Conservation (phyloP, 495 filamentous ascomycete genomes). For the Neurospora discreta region DNA sequence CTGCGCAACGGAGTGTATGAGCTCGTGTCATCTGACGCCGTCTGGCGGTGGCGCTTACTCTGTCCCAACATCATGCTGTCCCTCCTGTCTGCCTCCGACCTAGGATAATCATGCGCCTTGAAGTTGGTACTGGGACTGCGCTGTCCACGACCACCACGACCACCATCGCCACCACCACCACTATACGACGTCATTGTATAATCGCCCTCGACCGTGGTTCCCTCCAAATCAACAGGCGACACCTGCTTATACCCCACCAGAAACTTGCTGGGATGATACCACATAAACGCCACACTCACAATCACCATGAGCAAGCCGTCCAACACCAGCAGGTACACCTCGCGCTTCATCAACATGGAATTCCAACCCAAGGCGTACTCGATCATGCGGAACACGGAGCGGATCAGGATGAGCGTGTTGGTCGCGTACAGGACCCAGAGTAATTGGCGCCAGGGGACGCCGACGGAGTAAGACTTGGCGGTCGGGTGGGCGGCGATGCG, state of each 20-base stretch:
- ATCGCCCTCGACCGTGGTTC: neutral
- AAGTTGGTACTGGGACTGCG: neutral
- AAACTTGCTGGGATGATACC: slow-evolving; percentile 11
- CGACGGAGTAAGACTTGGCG: neutral
- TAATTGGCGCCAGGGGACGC: slow-evolving; percentile 36
- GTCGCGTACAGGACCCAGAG: slow-evolving; percentile 38
- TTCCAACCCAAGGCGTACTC: slow-evolving; percentile 38
- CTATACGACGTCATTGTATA: neutral
- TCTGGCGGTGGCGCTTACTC: neutral
- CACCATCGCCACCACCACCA: too few species aligned
- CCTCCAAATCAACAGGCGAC: neutral
- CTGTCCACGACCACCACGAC: neutral
- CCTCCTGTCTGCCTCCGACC: neutral
- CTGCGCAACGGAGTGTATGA: neutral
- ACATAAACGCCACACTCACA: slow-evolving; percentile 7
- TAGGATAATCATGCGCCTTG: neutral
- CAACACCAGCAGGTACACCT: slow-evolving; percentile 12
- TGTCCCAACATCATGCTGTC: neutral
- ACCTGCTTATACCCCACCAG: slow-evolving; percentile 15
- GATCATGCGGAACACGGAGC: slow-evolving; percentile 49
- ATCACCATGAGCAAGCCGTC: slow-evolving; percentile 13
- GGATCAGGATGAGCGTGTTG: slow-evolving; percentile 46
- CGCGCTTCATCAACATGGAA: slow-evolving; percentile 4
- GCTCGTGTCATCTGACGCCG: neutral
- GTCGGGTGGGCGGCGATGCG: slow-evolving; percentile 7